Evolutionary conservation across 805 yeast species (phyloP), one percentile per base, ranked within the genome.

Genomic region (Lachancea sp.): DNA sequence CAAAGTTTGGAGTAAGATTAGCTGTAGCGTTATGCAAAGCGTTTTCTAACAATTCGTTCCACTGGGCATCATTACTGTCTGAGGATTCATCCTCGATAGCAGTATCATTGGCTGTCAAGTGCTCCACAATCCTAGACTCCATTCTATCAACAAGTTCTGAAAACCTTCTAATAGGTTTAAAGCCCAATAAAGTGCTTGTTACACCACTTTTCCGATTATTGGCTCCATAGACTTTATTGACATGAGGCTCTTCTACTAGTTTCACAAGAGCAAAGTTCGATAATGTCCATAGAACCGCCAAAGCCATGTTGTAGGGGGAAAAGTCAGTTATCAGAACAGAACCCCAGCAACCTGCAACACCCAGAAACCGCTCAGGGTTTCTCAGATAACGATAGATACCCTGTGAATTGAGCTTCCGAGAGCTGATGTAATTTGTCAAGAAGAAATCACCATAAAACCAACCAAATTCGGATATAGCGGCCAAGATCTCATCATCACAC

Each of bases 381-480:
- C 84, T 84, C 55, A 84, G 69, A 59, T 83, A 84, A 49, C 90
- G 74, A 56, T 84, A 84, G 29, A 84, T 83, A 36, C 95, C 95
- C 24, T 84, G 82, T 47, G 80, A 80, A 0, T 89, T 78, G 49
- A 84, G 67, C 47, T 68, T 68, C 6, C 73, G 62, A 41, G 67
- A 68, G 18, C 67, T 67, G 16, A 70, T 63, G 15, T 72, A 65
- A 38, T 70, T 73, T 26, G 83, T 77, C 43, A 82, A 64, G 61
- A 83, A 84, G 61, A 84, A 84, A 59, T 84, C 95, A 42, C 95
- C 94, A 58, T 80, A 84, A 53, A 83, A 84, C 92, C 92, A 84
- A n/a, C 94, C 92, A 60, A 80, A 83, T 45, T 81, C 82, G 2
- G 90, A 90, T 48, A 84, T 77, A 36, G 83, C 77, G 32, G 75